phyloP scores from a whole-genome alignment of 352 stramenopile species.

The Achlya hypogyna region DNA sequence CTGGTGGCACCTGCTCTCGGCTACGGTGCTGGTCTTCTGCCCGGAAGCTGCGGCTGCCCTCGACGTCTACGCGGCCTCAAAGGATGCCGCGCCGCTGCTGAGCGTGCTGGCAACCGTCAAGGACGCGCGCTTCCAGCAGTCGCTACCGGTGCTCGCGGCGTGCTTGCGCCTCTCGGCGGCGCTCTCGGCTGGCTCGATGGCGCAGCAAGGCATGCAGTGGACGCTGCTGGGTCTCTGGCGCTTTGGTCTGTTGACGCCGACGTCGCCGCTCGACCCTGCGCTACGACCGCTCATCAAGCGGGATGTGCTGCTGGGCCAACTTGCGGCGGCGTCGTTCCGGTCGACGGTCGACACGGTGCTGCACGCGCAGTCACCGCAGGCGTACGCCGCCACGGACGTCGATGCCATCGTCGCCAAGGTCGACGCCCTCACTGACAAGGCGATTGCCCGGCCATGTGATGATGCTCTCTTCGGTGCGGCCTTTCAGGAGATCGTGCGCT shows the following conservation, averaged over 20 bases:
- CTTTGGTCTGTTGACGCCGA: slow-evolving; percentile 89
- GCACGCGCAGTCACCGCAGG: slow-evolving; percentile 37
- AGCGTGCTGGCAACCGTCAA: not conserved
- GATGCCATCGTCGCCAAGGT: not conserved
- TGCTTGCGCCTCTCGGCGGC: slow-evolving; percentile 37
- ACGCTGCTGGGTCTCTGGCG: slow-evolving; percentile 89
- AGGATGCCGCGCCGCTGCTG: slow-evolving; percentile 20
- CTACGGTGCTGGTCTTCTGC: slow-evolving; percentile 49
- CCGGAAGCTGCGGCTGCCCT: slow-evolving; percentile 18
- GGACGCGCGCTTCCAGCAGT: slow-evolving; percentile 10
- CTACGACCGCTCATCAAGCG: slow-evolving; percentile 92
- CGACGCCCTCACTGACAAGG: slow-evolving; percentile 4
- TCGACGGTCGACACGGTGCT: slow-evolving; percentile 49
- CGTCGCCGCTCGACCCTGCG: slow-evolving; percentile 93
- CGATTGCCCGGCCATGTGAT: slow-evolving; percentile 12
- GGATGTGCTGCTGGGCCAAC: slow-evolving; percentile 80
- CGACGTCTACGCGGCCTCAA: slow-evolving; percentile 11
- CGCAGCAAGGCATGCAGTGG: slow-evolving; percentile 57
- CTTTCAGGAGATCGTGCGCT: slow-evolving; percentile 19
- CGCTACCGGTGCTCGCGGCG: slow-evolving; percentile 28
- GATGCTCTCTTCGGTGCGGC: slow-evolving; percentile 2
- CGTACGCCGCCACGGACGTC: not conserved
- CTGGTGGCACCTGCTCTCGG: slow-evolving; percentile 37
- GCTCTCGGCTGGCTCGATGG: slow-evolving; percentile 22
- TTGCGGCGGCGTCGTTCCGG: slow-evolving; percentile 65